Base-by-base conservation (phyloP, 305 asterid species). In the Fraxinus nigra region DNA sequence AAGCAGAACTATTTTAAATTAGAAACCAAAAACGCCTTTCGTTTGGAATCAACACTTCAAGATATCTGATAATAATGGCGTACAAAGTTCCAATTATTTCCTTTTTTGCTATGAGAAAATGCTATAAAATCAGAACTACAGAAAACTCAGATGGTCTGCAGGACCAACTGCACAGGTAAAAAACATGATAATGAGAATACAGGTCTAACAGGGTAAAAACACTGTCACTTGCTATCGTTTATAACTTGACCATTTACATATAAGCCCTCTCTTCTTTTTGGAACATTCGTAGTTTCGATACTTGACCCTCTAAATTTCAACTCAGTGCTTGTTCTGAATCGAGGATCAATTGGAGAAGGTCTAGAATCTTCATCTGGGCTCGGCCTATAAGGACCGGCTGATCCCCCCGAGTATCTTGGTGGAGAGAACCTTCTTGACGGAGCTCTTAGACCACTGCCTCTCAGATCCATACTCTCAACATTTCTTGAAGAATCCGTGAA, bases 351-450 rank as follows among this genome's bases (percentile, higher is more conserved):
- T 8, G 89, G 59, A 72, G 88, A 59, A 28, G 94, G 61, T 70
- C 95, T 87, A 75, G 96, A 70, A 83, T 86, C 92, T 24, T 88
- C 20, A 56, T 92, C 98, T 20, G 89, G 28, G 18, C 88, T 81
- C 0, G 94, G 67, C 85, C 94, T 82, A 65, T 89, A 92, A 2
- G 97, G 80, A 82, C 69, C 85, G n/a, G 90, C 78, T 0, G 90
- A 32, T 54, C 91, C 95, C 69, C 91, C 92, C 8, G 92, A 82
- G 84, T 89, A 95, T 11, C 89, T 87, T 4, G 98, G 86, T 14
- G 98, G 98, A 85, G 98, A 90, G 16, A 84, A 95, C 84, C 97
- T 87, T 85, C 92, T 90, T 1, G 98, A 84, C 2, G 97, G 83
- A 37, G 90, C 92, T 80, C 95, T 87, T 4, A 95, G 84, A 56